A percentile compares a stretch with the other conserved stretches of the same genome.
phyloP scores from a whole-genome alignment of 2,329 filamentous ascomycete species.

The Paracoccidioides brasiliensis region DNA sequence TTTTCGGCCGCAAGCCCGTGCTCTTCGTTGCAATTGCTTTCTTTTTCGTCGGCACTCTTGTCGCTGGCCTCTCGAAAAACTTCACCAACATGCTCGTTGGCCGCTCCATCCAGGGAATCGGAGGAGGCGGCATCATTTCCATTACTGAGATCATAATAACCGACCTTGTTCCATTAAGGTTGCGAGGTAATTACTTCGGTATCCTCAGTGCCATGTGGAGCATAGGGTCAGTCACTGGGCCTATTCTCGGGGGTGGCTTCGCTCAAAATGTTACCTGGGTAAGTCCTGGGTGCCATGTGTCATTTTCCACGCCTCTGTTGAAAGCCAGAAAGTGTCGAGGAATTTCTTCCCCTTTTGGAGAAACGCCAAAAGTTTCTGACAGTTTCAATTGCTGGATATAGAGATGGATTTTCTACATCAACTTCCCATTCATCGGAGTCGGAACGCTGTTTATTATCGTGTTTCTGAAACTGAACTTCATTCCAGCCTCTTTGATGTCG shows the following conservation, averaged over 20 bases:
- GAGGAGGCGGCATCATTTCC: conserved; percentile 33
- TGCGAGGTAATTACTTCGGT: conserved; percentile 29
- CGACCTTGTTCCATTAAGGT: conserved; percentile 31
- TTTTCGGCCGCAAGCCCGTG: conserved; percentile 35
- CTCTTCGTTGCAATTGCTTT: conserved; percentile 28
- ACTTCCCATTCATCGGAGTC: conserved; percentile 44
- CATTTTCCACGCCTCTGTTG: not conserved
- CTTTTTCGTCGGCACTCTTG: conserved; percentile 34
- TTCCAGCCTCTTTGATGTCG: conserved; percentile 33
- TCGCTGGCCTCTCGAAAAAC: conserved; percentile 29
- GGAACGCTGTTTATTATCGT: conserved; percentile 36
- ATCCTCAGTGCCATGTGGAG: conserved; percentile 29
- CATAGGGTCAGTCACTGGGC: conserved; percentile 27
- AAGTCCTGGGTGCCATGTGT: conserved; percentile 6
- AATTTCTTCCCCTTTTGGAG: not conserved
- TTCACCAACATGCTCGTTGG: conserved; percentile 36
- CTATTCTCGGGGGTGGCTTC: conserved; percentile 32
- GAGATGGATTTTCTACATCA: conserved; percentile 55
- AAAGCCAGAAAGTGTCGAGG: not conserved
- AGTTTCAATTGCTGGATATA: conserved; percentile 22
- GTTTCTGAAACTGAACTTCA: conserved; percentile 41
- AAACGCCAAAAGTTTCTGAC: not conserved
- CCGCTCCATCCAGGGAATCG: conserved; percentile 32
- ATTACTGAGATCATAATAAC: conserved; percentile 33
- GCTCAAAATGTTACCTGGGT: conserved; percentile 28